Evolutionary conservation across 768 basidiomycete species (phyloP), one percentile per base, ranked within the genome.

Genomic region (Clavaria fumosa): DNA sequence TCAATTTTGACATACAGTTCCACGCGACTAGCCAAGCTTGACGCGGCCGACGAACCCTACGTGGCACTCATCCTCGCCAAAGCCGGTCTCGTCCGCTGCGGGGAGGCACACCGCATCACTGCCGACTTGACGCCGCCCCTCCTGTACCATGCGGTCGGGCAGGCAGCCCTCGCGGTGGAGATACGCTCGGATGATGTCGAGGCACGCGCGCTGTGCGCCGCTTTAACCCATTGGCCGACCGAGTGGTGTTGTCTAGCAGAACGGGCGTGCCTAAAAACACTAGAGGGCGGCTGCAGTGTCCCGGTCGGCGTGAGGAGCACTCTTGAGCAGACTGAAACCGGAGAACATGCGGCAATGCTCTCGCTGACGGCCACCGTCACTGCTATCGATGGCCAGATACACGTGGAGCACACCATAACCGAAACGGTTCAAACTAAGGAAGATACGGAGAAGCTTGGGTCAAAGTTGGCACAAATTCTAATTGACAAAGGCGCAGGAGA

Each of bases 251-350:
- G 80, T 49, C 60, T 69, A 18, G 88, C 89, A 2, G 95, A 99
- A 58, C 72, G 95, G 10, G 83, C 80, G 1, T 79, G 82, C 55
- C 62, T 97, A 43, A 66, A 78, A n/a, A 76, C 79, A 14, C 64
- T 97, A 37, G 93, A 97, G 57, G 93, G 93, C 22, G 93, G 93
- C 17, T 99, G 93, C 59, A 89, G 84, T 43, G 91, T 99, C 0
- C 93, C 93, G 3, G 90, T 99, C 11, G 93, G 91, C 3, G 78
- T 86, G 21, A 61, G 66, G 34, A 75, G 72, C 20, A 58, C 26
- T 9, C 14, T 9, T 28, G 26, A 28, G 14, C 9, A 28, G 9
- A 28, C 9, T 28, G 26, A 28, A 18, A 51, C 45, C 7, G 45
- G 43, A 9, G 46, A 43, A 17, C 27, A 32, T 28, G 52, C 53